Percentiles rank a stretch among this genome's conserved stretches.
Conservation (phyloP, 768 basidiomycete species). For the Mycena crocata region DNA sequence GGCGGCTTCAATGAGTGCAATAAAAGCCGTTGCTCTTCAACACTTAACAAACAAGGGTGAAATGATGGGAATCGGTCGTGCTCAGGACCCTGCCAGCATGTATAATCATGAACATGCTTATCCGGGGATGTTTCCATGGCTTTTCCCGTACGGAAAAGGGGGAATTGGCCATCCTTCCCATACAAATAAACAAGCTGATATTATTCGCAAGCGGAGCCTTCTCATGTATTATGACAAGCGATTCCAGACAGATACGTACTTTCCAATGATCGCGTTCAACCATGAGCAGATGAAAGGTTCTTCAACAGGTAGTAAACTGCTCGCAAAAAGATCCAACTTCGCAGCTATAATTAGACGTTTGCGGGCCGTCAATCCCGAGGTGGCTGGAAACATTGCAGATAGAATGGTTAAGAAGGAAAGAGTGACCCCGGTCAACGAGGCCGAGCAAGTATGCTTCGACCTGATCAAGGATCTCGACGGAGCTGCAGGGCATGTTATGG, state of each 20-base stretch:
- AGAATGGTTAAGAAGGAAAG: slow-evolving; percentile 39
- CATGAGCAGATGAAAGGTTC: slow-evolving; percentile 50
- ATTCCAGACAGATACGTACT: slow-evolving; percentile 41
- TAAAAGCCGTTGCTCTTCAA: slow-evolving; percentile 37
- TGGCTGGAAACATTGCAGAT: slow-evolving; percentile 32
- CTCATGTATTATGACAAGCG: slow-evolving; percentile 47
- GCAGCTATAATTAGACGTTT: slow-evolving; percentile 37
- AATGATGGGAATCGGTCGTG: slow-evolving; percentile 38
- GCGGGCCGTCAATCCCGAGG: slow-evolving; percentile 35
- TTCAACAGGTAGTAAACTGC: slow-evolving; percentile 42
- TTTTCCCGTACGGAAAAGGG: slow-evolving; percentile 52
- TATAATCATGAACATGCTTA: slow-evolving; percentile 48
- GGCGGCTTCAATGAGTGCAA: slow-evolving; percentile 11
- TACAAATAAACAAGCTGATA: slow-evolving; percentile 23
- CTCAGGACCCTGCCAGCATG: slow-evolving; percentile 31
- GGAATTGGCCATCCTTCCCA: slow-evolving; percentile 36
- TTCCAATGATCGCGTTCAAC: slow-evolving; percentile 52
- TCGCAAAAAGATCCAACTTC: slow-evolving; percentile 42
- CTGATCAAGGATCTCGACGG: slow-evolving; percentile 49
- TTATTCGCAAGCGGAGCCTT: slow-evolving; percentile 37
- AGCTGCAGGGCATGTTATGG: slow-evolving; percentile 44
- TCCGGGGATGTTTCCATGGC: slow-evolving; percentile 52
- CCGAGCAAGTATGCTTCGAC: slow-evolving; percentile 48
- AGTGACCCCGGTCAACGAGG: slow-evolving; percentile 40
- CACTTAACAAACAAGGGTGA: slow-evolving; percentile 32